Evolutionary conservation across 371 early-diverging fungal species (phyloP).

Genomic region (Smittium culicis): DNA sequence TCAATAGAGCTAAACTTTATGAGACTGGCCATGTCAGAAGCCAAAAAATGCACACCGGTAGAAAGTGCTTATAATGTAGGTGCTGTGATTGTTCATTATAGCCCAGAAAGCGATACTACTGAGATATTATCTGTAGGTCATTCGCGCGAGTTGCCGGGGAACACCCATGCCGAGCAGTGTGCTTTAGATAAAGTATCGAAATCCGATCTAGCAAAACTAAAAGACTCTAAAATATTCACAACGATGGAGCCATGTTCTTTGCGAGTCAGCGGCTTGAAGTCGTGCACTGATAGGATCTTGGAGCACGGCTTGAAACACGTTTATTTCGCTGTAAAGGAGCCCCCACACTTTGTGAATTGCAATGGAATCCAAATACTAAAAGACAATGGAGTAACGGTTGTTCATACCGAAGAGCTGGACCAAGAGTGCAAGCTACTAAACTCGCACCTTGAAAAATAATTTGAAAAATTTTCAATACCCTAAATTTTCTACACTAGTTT

Average conservation of each 20-base stretch:
- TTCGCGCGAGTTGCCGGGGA: constrained; percentile 28
- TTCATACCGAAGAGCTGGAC: constrained; percentile 18
- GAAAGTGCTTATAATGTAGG: constrained; percentile 29
- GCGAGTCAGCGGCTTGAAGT: constrained; percentile 24
- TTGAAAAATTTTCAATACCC: too few relatives aligned
- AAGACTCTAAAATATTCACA: constrained; percentile 17
- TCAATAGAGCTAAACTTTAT: constrained; percentile 19
- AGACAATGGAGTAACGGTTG: constrained; percentile 15
- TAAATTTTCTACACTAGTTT: too few relatives aligned
- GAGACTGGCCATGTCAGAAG: constrained; percentile 19
- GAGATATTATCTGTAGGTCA: constrained; percentile 20
- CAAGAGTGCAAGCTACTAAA: constrained; percentile 20
- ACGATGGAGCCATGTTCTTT: constrained; percentile 33
- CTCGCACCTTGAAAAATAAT: constrained; percentile 15
- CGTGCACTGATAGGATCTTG: constrained; percentile 20
- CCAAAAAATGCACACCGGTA: constrained; percentile 15
- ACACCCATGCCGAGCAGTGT: constrained; percentile 32
- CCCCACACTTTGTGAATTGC: constrained; percentile 26
- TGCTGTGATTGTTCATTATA: constrained; percentile 17
- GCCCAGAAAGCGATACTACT: not conserved
- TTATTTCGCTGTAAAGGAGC: constrained; percentile 20
- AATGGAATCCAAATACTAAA: constrained; percentile 15
- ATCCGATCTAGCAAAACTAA: not conserved
- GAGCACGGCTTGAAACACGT: constrained; percentile 13
- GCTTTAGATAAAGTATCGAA: constrained; percentile 14